Percentiles rank a stretch among this genome's conserved stretches.
Conservation (phyloP, 176 grass and related monocot genomes). For the Oryza officinalis region DNA sequence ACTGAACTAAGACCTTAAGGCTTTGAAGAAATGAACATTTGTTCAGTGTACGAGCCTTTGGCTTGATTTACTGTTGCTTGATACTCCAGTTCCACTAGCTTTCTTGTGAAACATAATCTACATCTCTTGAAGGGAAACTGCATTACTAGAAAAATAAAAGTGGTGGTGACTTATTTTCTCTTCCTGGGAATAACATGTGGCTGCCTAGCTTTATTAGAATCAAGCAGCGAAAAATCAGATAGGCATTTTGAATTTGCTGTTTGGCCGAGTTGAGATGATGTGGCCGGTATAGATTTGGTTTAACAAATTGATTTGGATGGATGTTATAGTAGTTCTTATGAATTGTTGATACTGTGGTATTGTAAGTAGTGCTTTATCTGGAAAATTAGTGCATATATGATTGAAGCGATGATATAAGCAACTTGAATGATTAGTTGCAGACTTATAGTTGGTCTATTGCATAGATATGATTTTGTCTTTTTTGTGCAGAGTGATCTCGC, state of each 20-base stretch:
- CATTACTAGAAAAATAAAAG: background rate
- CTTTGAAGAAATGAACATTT: background rate
- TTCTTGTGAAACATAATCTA: background rate
- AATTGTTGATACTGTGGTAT: background rate
- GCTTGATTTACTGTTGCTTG: background rate
- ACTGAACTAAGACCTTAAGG: background rate
- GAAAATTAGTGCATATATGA: background rate
- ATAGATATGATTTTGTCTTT: background rate
- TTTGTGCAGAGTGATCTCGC: constrained; percentile 61
- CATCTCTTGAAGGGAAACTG: background rate
- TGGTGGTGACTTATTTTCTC: background rate
- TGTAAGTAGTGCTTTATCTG: background rate
- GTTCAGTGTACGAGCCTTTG: background rate
- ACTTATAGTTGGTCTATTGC: background rate
- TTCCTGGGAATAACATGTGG: background rate
- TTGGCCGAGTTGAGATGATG: background rate
- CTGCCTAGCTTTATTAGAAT: background rate
- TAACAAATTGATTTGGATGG: too few relatives aligned
- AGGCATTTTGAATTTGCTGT: background rate
- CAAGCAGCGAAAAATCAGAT: background rate
- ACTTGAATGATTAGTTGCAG: background rate
- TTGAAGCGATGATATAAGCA: background rate
- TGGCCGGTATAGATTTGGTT: background rate
- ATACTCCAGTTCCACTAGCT: background rate
- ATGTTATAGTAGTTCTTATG: background rate